Evolutionary conservation across 192 early-diverging fungal species (phyloP), one percentile per base, ranked within the genome.

Genomic region (Kickxella alabastrina): DNA sequence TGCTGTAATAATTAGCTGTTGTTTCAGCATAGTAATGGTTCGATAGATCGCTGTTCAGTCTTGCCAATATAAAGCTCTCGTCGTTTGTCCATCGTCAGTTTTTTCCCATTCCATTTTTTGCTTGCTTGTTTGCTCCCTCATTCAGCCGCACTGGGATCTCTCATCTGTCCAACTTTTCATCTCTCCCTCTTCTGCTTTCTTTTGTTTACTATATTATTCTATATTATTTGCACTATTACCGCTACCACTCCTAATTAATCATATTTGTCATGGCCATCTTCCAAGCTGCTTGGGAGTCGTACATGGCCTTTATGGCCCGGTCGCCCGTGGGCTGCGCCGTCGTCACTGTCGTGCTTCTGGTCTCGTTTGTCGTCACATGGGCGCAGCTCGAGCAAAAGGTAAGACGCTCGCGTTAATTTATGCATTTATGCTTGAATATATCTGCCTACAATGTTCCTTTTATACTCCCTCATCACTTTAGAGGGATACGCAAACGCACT

Each of bases 361-460:
- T 74, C 26, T 29, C 54, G 39, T 61, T 61, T 23, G 41, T 59
- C 15, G 40, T 79, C 12, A 32, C 65, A 13, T 79, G 77, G 77
- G 77, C 70, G 18, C 65, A 62, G 54, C 37, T 70, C 34, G 77
- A 79, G 59, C 71, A 75, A 53, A 56, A 41, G 54, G 46, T 64
- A 50, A 47, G 25, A 32, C n/a, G n/a, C n/a, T n/a, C n/a, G n/a
- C n/a, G n/a, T n/a, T n/a, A n/a, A n/a, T n/a, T n/a, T n/a, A n/a
- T n/a, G n/a, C n/a, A n/a, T n/a, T n/a, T n/a, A n/a, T n/a, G n/a
- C n/a, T n/a, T n/a, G n/a, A n/a, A n/a, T n/a, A n/a, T n/a, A n/a
- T n/a, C n/a, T n/a, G n/a, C n/a, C 28, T 47, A 2, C 14, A 12
- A 32, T 29, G 47, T 10, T 21, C 8, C 10, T n/a, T n/a, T n/a